phyloP scores from a whole-genome alignment of 78 protist genomes.

The Planoprotostelium fungivorum region DNA sequence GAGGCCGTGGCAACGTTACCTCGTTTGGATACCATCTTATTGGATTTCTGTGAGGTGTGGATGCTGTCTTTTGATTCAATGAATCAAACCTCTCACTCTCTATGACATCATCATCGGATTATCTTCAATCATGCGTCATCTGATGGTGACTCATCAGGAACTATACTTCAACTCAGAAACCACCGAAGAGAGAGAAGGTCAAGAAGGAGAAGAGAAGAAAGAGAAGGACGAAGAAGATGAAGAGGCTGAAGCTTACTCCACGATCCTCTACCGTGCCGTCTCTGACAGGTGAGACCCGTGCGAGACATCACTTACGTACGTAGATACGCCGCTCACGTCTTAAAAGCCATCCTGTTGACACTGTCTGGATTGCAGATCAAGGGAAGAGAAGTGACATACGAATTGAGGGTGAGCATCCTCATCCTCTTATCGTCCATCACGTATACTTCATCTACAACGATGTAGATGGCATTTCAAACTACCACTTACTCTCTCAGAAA shows the following conservation, averaged over 20 bases:
- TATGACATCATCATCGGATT: too few species aligned
- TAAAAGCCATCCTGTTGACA: background rate
- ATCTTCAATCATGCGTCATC: too few species aligned
- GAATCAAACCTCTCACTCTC: too few species aligned
- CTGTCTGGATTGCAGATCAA: background rate
- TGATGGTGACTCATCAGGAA: background rate
- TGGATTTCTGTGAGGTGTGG: background rate
- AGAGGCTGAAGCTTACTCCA: background rate
- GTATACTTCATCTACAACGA: too few species aligned
- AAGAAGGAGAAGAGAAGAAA: background rate
- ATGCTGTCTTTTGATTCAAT: background rate
- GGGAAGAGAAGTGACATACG: background rate
- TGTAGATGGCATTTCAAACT: too few species aligned
- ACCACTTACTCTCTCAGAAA: background rate
- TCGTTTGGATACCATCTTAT: background rate
- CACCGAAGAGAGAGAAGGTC: background rate
- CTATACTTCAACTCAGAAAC: background rate
- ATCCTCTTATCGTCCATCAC: too few species aligned
- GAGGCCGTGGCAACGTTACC: background rate
- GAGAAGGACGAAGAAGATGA: background rate
- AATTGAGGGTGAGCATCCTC: too few species aligned
- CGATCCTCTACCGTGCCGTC: background rate
- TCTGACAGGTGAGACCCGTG: background rate
- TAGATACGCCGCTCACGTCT: background rate
- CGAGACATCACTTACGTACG: background rate